Percentiles rank a stretch among this genome's conserved stretches.
These are phyloP conservation scores for Raffaelea arxii DNA, from an alignment of 2,329 filamentous ascomycete genomes.

Conservation along the genomic window DNA sequence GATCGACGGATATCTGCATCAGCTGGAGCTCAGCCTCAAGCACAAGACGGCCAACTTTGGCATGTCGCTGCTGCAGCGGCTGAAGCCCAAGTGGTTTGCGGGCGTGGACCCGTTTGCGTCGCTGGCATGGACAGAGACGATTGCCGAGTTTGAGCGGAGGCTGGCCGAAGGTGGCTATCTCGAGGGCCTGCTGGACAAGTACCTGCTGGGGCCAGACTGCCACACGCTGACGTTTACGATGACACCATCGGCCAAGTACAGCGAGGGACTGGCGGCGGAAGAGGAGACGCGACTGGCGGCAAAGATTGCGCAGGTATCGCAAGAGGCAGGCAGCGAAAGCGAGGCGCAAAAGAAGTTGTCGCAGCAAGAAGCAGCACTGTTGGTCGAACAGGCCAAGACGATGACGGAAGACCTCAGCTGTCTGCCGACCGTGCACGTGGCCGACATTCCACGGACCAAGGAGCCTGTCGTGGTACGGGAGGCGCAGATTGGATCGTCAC, in stretches of 20 bases:
- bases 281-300: slow-evolving; percentile 64
- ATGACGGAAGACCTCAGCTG: slow-evolving; percentile 79
- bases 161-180: slow-evolving; percentile 72
- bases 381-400: slow-evolving; percentile 75
- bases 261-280: slow-evolving; percentile 62
- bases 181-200: slow-evolving; percentile 78
- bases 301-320: slow-evolving; percentile 63
- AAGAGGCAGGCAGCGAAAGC: slow-evolving; percentile 62
- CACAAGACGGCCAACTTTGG: slow-evolving; percentile 96
- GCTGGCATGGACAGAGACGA: slow-evolving; percentile 83
- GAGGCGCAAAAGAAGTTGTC: slow-evolving; percentile 52
- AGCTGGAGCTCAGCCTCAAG: slow-evolving; percentile 84
- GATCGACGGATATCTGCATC: slow-evolving; percentile 87
- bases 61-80: slow-evolving; percentile 76
- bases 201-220: slow-evolving; percentile 78
- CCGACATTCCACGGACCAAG: slow-evolving; percentile 75
- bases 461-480: slow-evolving; percentile 53
- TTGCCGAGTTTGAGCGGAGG: slow-evolving; percentile 69
- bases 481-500: slow-evolving; percentile 42
- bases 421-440: slow-evolving; percentile 77
- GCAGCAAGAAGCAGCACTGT: slow-evolving; percentile 67
- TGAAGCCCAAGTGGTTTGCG: slow-evolving; percentile 92
- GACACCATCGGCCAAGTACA: slow-evolving; percentile 71
- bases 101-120: slow-evolving; percentile 87
- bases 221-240: slow-evolving; percentile 89